Conservation (phyloP, 2,329 filamentous ascomycete species). For the Sporothrix mexicana region DNA sequence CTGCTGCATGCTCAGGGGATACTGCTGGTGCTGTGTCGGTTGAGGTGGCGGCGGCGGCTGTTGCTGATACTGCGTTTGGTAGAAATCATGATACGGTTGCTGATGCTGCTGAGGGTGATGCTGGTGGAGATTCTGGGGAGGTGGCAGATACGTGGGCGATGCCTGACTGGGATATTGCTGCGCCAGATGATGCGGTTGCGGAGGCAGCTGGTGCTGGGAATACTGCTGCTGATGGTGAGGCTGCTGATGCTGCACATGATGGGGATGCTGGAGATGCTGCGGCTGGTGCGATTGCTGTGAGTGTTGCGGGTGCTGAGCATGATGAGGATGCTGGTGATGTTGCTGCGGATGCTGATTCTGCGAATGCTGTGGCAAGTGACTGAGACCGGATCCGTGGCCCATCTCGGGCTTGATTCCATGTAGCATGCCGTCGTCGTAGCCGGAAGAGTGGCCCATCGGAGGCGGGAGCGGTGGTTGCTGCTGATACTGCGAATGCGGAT, state of each 20-base stretch:
- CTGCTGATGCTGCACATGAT: constrained; percentile 24
- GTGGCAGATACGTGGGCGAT: constrained; percentile 31
- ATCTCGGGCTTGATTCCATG: constrained; percentile 33
- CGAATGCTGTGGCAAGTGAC: constrained; percentile 31
- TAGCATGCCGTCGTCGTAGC: constrained; percentile 28
- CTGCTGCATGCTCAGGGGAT: constrained; percentile 30
- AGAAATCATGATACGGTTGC: constrained; percentile 33
- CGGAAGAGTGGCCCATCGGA: constrained; percentile 21
- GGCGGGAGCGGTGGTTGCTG: constrained; percentile 8
- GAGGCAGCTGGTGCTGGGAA: constrained; percentile 28
- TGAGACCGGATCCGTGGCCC: constrained; percentile 27
- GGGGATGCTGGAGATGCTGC: constrained; percentile 28
- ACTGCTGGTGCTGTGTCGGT: constrained; percentile 30
- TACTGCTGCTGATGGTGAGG: constrained; percentile 7
- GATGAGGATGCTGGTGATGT: neutral
- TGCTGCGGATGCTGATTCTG: constrained; percentile 29
- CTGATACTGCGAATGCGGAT: constrained; percentile 10
- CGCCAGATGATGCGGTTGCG: constrained; percentile 15
- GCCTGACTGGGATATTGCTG: constrained; percentile 31
- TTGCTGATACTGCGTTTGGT: constrained; percentile 33
- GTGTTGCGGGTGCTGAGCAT: constrained; percentile 17
- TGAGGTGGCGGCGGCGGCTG: constrained; percentile 16
- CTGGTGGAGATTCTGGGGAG: constrained; percentile 29
- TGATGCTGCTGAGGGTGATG: constrained; percentile 30
- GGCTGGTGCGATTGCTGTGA: constrained; percentile 22